Evolutionary conservation across 345 rosid species (phyloP).

Genomic region (Schrenkiella parvula): DNA sequence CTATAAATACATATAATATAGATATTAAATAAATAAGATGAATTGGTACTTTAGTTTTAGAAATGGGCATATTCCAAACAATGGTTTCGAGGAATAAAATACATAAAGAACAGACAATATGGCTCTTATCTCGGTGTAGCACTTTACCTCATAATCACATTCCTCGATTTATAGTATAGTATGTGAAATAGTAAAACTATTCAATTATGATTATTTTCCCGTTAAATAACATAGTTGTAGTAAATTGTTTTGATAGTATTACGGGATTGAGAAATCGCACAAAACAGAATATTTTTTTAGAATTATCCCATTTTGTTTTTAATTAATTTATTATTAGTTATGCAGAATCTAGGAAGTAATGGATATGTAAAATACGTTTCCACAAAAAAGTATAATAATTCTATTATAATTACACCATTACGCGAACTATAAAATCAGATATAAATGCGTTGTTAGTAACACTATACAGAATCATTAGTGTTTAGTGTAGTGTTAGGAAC

Average conservation of each 20-base stretch:
- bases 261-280: too few relatives aligned
- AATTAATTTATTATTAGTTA: too few relatives aligned
- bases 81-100: conserved; percentile 11
- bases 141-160: conserved; percentile 8
- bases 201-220: not conserved
- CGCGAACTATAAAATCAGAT: too few relatives aligned
- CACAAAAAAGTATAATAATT: too few relatives aligned
- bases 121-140: conserved; percentile 23
- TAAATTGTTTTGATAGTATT: not conserved
- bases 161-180: not conserved
- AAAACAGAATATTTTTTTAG: too few relatives aligned
- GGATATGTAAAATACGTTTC: not conserved
- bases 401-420: too few relatives aligned
- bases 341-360: not conserved
- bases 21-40: not conserved
- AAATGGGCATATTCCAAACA: conserved; percentile 14
- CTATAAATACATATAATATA: not conserved
- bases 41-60: conserved; percentile 9
- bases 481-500: not conserved
- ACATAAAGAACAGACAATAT: conserved; percentile 19
- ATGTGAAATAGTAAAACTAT: not conserved
- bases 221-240: not conserved
- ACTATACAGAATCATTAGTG: not conserved
- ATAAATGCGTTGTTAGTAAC: not conserved
- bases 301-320: too few relatives aligned